Evolutionary conservation across 192 early-diverging fungal genomes (phyloP).

Genomic region (Obelidium mucronatum): DNA sequence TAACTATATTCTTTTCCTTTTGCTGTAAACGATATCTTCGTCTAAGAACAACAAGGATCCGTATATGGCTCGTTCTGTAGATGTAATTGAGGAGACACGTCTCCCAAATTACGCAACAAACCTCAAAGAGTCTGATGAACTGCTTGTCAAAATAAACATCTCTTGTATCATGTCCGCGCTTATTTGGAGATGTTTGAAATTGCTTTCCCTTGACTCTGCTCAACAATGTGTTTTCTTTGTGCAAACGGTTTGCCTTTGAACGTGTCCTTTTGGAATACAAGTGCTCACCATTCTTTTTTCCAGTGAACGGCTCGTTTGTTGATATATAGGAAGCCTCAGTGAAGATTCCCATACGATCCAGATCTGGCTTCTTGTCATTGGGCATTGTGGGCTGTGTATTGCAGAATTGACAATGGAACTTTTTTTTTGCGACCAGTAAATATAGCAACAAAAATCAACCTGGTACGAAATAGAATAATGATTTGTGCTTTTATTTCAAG

Average conservation of each 20-base stretch:
- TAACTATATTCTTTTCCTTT: conserved; percentile 61
- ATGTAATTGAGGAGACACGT: background rate
- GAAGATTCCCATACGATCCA: conserved; percentile 62
- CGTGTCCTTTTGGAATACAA: too few relatives aligned
- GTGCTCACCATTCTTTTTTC: conserved; percentile 42
- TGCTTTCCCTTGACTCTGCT: conserved; percentile 61
- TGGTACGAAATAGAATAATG: too few relatives aligned
- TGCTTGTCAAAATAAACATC: conserved; percentile 64
- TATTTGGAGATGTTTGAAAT: conserved; percentile 57
- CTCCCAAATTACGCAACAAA: background rate
- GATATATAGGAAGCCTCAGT: conserved; percentile 60
- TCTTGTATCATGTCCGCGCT: conserved; percentile 58
- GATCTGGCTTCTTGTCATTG: conserved; percentile 42
- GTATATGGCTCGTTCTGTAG: conserved; percentile 63
- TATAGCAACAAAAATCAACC: too few relatives aligned
- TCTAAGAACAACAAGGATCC: conserved; percentile 54
- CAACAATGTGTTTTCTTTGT: conserved; percentile 40
- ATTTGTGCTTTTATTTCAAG: too few relatives aligned
- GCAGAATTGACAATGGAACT: background rate
- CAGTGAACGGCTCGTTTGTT: conserved; percentile 48
- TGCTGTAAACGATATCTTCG: conserved; percentile 54
- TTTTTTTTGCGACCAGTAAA: too few relatives aligned
- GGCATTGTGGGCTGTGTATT: conserved; percentile 6
- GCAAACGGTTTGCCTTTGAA: conserved; percentile 31
- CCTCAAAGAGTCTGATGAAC: conserved; percentile 61